Conservation (phyloP, 2,329 filamentous ascomycete genomes). For the Atkinsonella hypoxylon region DNA sequence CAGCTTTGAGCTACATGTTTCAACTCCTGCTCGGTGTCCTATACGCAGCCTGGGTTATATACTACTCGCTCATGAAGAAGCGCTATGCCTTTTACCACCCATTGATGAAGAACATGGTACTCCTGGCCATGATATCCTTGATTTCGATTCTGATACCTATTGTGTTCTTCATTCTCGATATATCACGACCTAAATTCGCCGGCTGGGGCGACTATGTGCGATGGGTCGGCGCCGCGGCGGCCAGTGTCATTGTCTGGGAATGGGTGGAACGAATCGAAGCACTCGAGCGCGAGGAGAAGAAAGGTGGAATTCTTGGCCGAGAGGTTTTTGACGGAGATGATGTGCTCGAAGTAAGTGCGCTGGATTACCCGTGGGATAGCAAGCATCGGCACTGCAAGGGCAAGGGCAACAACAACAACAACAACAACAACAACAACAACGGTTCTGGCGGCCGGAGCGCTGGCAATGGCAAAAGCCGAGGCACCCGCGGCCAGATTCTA, state of each 20-base stretch:
- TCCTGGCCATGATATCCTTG: slow-evolving; percentile 69
- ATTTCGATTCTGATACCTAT: slow-evolving; percentile 78
- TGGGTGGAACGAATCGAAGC: slow-evolving; percentile 95
- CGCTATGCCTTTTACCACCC: slow-evolving; percentile 84
- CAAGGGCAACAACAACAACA: slow-evolving; percentile 5
- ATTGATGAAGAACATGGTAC: slow-evolving; percentile 77
- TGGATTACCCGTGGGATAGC: slow-evolving; percentile 36
- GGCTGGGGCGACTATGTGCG: slow-evolving; percentile 92
- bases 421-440: slow-evolving; percentile 17
- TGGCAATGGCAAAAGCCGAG: slow-evolving; percentile 18
- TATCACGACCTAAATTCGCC: slow-evolving; percentile 71
- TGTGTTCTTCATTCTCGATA: slow-evolving; percentile 87
- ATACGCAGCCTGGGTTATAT: slow-evolving; percentile 88
- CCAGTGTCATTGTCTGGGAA: slow-evolving; percentile 95
- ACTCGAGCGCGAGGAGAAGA: slow-evolving; percentile 82
- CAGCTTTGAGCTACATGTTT: slow-evolving; percentile 83
- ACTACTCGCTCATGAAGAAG: slow-evolving; percentile 85
- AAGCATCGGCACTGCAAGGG: slow-evolving; percentile 25
- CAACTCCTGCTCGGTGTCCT: slow-evolving; percentile 75
- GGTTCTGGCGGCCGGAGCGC: slow-evolving; percentile 4
- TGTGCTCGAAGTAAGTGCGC: slow-evolving; percentile 58
- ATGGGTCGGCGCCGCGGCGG: slow-evolving; percentile 91
- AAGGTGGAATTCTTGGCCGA: slow-evolving; percentile 80
- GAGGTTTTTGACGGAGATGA: slow-evolving; percentile 93
- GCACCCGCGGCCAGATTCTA: slow-evolving; percentile 11